Evolutionary conservation across 2,329 filamentous ascomycete genomes (phyloP), one percentile per base, ranked within the genome.

Genomic region (Hyphodiscus sp.): DNA sequence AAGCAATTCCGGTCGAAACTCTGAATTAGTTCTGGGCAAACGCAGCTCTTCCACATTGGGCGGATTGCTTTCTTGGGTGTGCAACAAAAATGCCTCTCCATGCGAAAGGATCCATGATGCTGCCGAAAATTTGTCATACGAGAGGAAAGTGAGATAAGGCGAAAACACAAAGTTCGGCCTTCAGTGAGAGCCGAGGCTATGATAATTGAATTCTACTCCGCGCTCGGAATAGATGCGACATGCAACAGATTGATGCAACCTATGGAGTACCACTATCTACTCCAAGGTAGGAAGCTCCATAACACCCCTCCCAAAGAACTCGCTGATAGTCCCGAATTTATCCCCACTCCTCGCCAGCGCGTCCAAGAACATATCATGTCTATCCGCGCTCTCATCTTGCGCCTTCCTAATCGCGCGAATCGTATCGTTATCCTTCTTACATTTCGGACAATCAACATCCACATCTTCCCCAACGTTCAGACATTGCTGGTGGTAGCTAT

Each of bases 401-500:
- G 89, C 86, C 64, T 83, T 81, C 56, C 90, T 82, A 68, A 97
- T 92, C 52, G 92, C 90, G 57, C 87, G 82, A 54, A 97, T 91
- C 1, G 91, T 94, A 20, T 89, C 84, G 65, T 97, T 96, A 57
- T 89, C 85, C 19, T 82, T 78, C 23, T 87, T 84, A 65, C 94
- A 99, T 33, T 90, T 79, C 10, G 92, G 91, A 68, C 94, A 99
- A 70, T 96, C 91, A 0, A 85, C 79, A 41, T 82, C 76, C 10
- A 81, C 76, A 49, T 85, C 83, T 11, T 76, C 75, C 20, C 80
- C 76, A 41, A 66, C 61, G 15, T 89, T 88, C 43, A 99, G 74
- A 70, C 92, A 99, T 45, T 89, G 80, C 72, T 95, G 89, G 68
- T 99, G 94, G 76, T 96, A 99, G 56, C 86, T 91, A 69, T 99